Conservation (phyloP, 1,284 basidiomycete genomes). For the Rhizopogon hawkerae region DNA sequence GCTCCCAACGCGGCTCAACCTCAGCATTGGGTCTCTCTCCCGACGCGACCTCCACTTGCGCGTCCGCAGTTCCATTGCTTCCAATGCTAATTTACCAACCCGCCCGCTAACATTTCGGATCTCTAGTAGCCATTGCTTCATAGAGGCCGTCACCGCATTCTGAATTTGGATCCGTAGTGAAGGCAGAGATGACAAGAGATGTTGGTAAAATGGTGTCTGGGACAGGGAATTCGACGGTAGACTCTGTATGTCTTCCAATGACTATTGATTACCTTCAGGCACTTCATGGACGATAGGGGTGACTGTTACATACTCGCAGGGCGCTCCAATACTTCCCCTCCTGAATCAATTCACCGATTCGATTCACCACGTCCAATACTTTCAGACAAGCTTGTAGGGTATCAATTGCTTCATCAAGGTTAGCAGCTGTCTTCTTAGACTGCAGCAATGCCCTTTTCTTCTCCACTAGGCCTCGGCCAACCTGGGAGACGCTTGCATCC, state of each 20-base stretch:
- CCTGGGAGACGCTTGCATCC: slow-evolving; percentile 65
- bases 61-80: slow-evolving; percentile 81
- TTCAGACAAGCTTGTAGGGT: slow-evolving; percentile 87
- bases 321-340: slow-evolving; percentile 96
- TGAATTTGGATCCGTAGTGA: slow-evolving; percentile 85
- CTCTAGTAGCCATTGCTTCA: slow-evolving; percentile 96
- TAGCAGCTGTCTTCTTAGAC: slow-evolving; percentile 84
- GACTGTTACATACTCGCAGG: slow-evolving; percentile 65
- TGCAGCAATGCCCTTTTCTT: slow-evolving; percentile 88
- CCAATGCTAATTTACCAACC: slow-evolving; percentile 84
- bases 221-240: slow-evolving; percentile 87
- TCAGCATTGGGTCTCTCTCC: slow-evolving; percentile 69
- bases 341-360: slow-evolving; percentile 87
- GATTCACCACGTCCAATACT: slow-evolving; percentile 90
- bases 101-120: slow-evolving; percentile 84
- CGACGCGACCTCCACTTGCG: slow-evolving; percentile 78
- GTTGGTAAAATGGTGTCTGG: slow-evolving; percentile 89
- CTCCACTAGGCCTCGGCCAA: slow-evolving; percentile 79
- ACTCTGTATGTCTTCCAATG: slow-evolving; percentile 87
- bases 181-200: slow-evolving; percentile 86
- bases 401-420: slow-evolving; percentile 95
- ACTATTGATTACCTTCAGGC: slow-evolving; percentile 42
- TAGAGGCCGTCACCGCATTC: slow-evolving; percentile 86
- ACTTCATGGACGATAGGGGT: slow-evolving; percentile 21
- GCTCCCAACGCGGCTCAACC: slow-evolving; percentile 82